These are phyloP conservation scores for Naganishia friedmannii DNA, from an alignment of 768 basidiomycete genomes.

Conservation along the genomic window DNA sequence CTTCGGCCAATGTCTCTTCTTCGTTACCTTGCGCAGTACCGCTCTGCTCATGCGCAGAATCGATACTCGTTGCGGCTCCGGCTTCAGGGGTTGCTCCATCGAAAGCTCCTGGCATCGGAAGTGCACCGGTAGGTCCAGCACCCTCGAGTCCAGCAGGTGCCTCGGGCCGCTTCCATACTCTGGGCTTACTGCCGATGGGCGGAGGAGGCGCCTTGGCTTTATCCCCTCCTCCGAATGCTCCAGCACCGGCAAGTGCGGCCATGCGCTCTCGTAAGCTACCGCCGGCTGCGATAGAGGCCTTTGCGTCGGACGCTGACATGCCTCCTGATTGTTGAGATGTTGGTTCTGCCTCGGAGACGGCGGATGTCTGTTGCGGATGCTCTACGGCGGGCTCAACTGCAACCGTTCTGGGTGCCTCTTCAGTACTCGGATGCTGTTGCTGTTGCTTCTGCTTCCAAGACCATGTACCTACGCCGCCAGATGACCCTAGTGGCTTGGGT, in stretches of 20 bases:
- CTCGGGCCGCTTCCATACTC: conserved; percentile 76
- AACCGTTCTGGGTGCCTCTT: conserved; percentile 1
- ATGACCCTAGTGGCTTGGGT: conserved; percentile 43
- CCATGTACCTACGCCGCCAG: conserved; percentile 40
- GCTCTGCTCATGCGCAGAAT: conserved; percentile 60
- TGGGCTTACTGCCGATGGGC: conserved; percentile 58
- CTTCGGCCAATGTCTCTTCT: conserved; percentile 27
- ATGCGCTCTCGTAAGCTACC: conserved; percentile 88
- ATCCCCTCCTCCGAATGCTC: conserved; percentile 68
- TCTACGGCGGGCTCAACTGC: conserved; percentile 30
- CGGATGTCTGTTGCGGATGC: conserved; percentile 22
- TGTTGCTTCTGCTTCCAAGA: conserved; percentile 49
- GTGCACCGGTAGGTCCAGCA: not conserved
- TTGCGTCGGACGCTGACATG: conserved; percentile 71
- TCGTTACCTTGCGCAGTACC: conserved; percentile 58
- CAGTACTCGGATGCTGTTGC: not conserved
- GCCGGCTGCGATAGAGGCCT: conserved; percentile 72
- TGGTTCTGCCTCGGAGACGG: conserved; percentile 8
- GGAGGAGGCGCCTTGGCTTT: conserved; percentile 53
- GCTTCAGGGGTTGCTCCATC: not conserved
- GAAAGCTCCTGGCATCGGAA: not conserved
- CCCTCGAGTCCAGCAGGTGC: conserved; percentile 38
- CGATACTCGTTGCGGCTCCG: conserved; percentile 52
- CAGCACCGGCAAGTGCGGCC: conserved; percentile 83
- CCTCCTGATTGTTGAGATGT: conserved; percentile 33